Conservation (phyloP, 2,329 filamentous ascomycete species). For the Paraphaeosphaeria minitans region DNA sequence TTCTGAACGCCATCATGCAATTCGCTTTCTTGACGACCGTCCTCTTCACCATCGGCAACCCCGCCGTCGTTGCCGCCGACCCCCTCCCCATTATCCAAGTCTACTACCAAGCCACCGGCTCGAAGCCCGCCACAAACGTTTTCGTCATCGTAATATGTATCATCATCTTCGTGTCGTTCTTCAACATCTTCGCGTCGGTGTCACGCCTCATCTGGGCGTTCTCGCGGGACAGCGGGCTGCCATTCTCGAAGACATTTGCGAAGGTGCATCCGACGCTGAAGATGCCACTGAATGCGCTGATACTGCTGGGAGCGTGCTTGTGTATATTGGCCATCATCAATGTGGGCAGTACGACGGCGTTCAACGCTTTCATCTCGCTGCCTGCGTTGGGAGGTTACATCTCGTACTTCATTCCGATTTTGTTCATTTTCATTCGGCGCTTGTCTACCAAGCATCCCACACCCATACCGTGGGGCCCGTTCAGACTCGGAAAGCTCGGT, state of each 20-base stretch:
- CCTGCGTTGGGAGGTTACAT: constrained; percentile 34
- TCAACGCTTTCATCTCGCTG: constrained; percentile 41
- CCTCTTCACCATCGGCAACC: constrained; percentile 50
- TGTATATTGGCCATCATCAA: constrained; percentile 42
- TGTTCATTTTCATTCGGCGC: constrained; percentile 29
- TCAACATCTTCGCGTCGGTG: constrained; percentile 52
- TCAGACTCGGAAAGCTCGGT: constrained; percentile 27
- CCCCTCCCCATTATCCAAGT: constrained; percentile 24
- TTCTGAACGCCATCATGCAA: constrained; percentile 49
- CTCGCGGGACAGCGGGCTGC: constrained; percentile 53
- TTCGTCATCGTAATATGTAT: constrained; percentile 35
- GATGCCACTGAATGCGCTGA: constrained; percentile 28
- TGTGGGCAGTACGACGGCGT: constrained; percentile 31
- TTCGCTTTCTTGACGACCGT: constrained; percentile 52
- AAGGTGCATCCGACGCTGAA: constrained; percentile 28
- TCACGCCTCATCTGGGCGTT: constrained; percentile 57
- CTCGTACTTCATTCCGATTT: constrained; percentile 38
- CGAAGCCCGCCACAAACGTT: constrained; percentile 50
- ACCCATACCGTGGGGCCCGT: constrained; percentile 27
- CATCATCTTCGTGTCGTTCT: constrained; percentile 42
- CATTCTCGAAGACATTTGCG: constrained; percentile 36
- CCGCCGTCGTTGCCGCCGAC: not conserved
- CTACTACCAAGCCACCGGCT: constrained; percentile 44
- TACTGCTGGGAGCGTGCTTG: constrained; percentile 22
- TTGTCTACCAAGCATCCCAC: constrained; percentile 12